Conservation (phyloP, 495 filamentous ascomycete genomes). For the Aspergillus bertholletiae region DNA sequence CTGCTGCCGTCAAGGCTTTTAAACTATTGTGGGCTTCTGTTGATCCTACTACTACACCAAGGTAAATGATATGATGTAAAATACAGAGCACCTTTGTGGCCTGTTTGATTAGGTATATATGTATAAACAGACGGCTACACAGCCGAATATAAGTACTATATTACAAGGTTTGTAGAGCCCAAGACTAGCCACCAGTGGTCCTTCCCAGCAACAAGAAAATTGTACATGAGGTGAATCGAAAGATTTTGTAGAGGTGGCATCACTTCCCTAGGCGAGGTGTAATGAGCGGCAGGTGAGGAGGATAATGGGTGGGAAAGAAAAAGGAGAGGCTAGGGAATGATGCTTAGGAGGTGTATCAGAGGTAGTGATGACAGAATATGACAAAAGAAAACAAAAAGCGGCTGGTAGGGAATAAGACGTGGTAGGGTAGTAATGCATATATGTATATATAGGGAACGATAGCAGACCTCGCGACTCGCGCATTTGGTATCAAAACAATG, state of each 20-base stretch:
- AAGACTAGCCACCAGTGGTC: slow-evolving; percentile 23
- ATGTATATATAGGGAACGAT: slow-evolving; percentile 25
- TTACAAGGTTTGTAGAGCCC: slow-evolving; percentile 33
- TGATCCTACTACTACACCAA: not conserved
- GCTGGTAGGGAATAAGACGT: slow-evolving; percentile 10
- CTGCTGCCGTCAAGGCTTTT: not conserved
- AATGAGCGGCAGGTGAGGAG: slow-evolving; percentile 6
- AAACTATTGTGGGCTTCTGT: not conserved
- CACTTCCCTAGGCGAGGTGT: slow-evolving; percentile 9
- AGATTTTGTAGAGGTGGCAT: slow-evolving; percentile 12
- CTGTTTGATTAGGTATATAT: slow-evolving; percentile 19
- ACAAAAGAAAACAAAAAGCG: slow-evolving; percentile 27
- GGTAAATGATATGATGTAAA: not conserved
- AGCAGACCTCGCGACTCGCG: slow-evolving; percentile 35
- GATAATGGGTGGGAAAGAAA: not conserved
- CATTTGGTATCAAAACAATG: slow-evolving; percentile 32
- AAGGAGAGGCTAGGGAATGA: slow-evolving; percentile 17
- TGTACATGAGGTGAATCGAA: slow-evolving; percentile 18
- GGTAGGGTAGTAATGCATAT: slow-evolving; percentile 13
- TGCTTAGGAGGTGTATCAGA: slow-evolving; percentile 2
- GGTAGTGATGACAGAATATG: slow-evolving; percentile 13
- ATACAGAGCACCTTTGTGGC: not conserved
- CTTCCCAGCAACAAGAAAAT: slow-evolving; percentile 16
- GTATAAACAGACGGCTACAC: slow-evolving; percentile 20
- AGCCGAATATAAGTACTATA: slow-evolving; percentile 28